Percentiles rank a stretch among this genome's conserved stretches.
phyloP scores from a whole-genome alignment of 2,329 filamentous ascomycete species.

The Colletotrichum kahawae region DNA sequence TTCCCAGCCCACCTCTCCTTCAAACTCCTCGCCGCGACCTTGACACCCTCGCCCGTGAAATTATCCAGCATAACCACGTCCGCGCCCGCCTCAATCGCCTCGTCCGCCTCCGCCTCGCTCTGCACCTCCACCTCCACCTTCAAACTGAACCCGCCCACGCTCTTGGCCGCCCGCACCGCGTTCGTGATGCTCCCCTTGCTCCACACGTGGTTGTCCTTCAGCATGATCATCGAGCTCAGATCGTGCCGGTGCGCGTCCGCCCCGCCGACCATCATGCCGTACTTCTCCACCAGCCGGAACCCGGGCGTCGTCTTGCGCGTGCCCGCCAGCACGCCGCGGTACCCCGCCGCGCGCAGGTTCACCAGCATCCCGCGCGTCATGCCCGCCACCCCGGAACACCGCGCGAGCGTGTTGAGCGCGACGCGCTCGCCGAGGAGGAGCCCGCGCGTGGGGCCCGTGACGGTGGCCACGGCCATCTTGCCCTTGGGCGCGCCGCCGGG shows the following conservation, averaged over 20 bases:
- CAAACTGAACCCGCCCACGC: slow-evolving; percentile 84
- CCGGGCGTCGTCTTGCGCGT: slow-evolving; percentile 97
- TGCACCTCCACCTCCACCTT: slow-evolving; percentile 98
- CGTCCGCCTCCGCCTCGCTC: slow-evolving; percentile 84
- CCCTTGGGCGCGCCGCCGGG: slow-evolving; percentile 45
- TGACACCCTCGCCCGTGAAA: slow-evolving; percentile 81
- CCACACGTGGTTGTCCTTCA: slow-evolving; percentile 99
- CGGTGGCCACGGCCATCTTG: slow-evolving; percentile 75
- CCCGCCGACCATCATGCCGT: slow-evolving; percentile 94
- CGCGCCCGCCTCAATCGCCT: slow-evolving; percentile 88
- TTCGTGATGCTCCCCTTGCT: slow-evolving; percentile 84
- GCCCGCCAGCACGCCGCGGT: slow-evolving; percentile 84
- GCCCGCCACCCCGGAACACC: slow-evolving; percentile 90
- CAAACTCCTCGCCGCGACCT: slow-evolving; percentile 73
- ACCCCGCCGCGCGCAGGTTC: slow-evolving; percentile 70
- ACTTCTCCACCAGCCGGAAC: slow-evolving; percentile 95
- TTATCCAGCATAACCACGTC: slow-evolving; percentile 99
- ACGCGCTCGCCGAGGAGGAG: slow-evolving; percentile 93
- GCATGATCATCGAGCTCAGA: slow-evolving; percentile 93
- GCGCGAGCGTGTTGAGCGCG: slow-evolving; percentile 85
- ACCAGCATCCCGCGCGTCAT: slow-evolving; percentile 61
- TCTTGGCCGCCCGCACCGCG: slow-evolving; percentile 83
- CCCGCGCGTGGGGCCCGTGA: slow-evolving; percentile 79
- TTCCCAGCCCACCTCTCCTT: slow-evolving; percentile 82
- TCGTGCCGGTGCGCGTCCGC: slow-evolving; percentile 93